Evolutionary conservation across 768 basidiomycete genomes (phyloP).

Genomic region (Sutorius australiensis): DNA sequence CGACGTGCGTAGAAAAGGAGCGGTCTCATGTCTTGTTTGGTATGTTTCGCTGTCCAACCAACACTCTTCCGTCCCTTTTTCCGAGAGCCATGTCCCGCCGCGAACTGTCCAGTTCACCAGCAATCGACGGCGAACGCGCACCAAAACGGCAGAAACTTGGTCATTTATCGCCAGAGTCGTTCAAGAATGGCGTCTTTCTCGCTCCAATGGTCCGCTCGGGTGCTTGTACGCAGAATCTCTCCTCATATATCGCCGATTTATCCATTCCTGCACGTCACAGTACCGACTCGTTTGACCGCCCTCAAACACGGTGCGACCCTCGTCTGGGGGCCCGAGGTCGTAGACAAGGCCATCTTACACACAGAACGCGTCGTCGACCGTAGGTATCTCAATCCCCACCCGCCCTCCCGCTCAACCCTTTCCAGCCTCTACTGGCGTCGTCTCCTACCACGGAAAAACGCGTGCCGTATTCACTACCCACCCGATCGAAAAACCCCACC

Average conservation of each 20-base stretch:
- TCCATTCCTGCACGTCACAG: constrained; percentile 37
- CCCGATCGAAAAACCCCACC: constrained; percentile 89
- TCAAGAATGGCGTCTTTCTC: constrained; percentile 87
- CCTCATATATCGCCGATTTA: not conserved
- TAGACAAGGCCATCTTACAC: constrained; percentile 94
- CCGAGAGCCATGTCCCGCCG: constrained; percentile 45
- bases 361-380: constrained; percentile 81
- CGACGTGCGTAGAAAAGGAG: not conserved
- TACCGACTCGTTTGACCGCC: constrained; percentile 81
- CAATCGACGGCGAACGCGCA: constrained; percentile 30
- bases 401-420: constrained; percentile 1
- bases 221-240: constrained; percentile 53
- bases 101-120: constrained; percentile 36
- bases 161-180: constrained; percentile 67
- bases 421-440: constrained; percentile 76
- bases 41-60: not conserved
- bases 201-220: constrained; percentile 99
- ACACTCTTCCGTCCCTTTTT: not conserved
- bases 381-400: constrained; percentile 37
- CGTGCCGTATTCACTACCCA: constrained; percentile 90
- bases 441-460: constrained; percentile 81
- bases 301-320: constrained; percentile 91
- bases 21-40: no score
- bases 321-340: constrained; percentile 95
- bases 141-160: constrained; percentile 54